phyloP scores from a whole-genome alignment of 306 rosid species.

The Pterocarpus macrocarpus region DNA sequence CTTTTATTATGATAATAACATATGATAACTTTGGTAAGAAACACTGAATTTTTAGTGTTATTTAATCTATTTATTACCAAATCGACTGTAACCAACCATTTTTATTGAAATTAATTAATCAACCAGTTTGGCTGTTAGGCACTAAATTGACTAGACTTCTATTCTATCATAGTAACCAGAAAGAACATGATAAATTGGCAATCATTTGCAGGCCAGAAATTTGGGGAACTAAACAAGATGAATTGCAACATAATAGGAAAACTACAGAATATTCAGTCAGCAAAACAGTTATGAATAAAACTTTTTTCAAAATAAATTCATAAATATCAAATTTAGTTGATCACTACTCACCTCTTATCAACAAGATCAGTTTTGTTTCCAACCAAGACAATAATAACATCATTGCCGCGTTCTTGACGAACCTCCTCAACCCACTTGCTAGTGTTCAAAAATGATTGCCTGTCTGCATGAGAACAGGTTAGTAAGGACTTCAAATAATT shows the following conservation, averaged over 20 bases:
- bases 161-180: neutral
- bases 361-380: constrained; percentile 99
- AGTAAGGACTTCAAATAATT: constrained; percentile 41
- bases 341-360: constrained; percentile 80
- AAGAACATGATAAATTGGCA: constrained; percentile 13
- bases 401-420: constrained; percentile 90
- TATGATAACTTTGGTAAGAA: neutral
- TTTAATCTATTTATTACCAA: constrained; percentile 9
- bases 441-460: constrained; percentile 90
- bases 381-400: constrained; percentile 94
- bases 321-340: neutral
- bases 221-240: constrained; percentile 24
- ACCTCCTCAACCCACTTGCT: constrained; percentile 97
- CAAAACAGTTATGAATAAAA: neutral
- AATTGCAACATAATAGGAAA: constrained; percentile 19
- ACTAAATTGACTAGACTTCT: constrained; percentile 8
- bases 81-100: constrained; percentile 12
- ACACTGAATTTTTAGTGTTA: neutral
- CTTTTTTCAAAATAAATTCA: neutral
- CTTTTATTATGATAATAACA: constrained; percentile 22
- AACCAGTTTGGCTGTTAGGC: constrained; percentile 1
- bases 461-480: constrained; percentile 70
- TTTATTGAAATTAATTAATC: neutral
- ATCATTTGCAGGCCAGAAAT: neutral
- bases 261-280: constrained; percentile 8